Base-by-base conservation (phyloP, 495 filamentous ascomycete species). In the Neurospora sp. region DNA sequence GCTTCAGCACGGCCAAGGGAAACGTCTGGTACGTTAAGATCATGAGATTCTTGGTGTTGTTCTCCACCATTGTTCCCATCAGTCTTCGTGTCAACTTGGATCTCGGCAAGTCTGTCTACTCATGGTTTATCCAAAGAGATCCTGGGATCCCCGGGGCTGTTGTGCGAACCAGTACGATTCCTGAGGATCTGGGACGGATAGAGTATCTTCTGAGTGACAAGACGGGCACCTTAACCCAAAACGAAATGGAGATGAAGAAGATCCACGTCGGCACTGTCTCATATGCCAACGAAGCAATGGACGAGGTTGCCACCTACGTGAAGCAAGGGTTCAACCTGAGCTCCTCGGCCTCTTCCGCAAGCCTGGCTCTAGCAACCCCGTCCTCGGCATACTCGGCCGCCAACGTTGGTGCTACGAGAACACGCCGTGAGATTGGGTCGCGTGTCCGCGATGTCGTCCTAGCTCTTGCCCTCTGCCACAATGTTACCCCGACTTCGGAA, bases 181-280 rank as follows among this genome's bases (percentile, higher is more conserved):
- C 96, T 0, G 96, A 99, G 80, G 96, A 99, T 79, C 84, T 99
- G 16, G 96, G 96, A 18, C 87, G 96, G 48, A 95, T 99, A 53
- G 96, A 99, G 82, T 99, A 98, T 78, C 86, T 99, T 12, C 87
- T 99, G 16, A 97, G 92, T 73, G 96, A 99, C 81, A 99, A 99
- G 81, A 99, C 96, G 10, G 96, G 96, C 10, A 99, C 96, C 12
- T 82, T 99, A 71, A 99, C 96, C 12, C 94, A 98, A 78, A 99
- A 99, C 79, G 93, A 98, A 76, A 98, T 98, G 95, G 96, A 97
- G 81, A 88, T 99, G 86, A 97, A 94, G 78, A 99, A 98, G 82
- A 94, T 98, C 38, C 96, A 98, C 77, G 93, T 99, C 73, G 96
- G 96, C 1, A 98, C 96, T 27, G 96, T 98, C 3, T 97, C 94